These are phyloP conservation scores for Penicillium sumatraense DNA, from an alignment of 2,329 filamentous ascomycete species.

Conservation along the genomic window DNA sequence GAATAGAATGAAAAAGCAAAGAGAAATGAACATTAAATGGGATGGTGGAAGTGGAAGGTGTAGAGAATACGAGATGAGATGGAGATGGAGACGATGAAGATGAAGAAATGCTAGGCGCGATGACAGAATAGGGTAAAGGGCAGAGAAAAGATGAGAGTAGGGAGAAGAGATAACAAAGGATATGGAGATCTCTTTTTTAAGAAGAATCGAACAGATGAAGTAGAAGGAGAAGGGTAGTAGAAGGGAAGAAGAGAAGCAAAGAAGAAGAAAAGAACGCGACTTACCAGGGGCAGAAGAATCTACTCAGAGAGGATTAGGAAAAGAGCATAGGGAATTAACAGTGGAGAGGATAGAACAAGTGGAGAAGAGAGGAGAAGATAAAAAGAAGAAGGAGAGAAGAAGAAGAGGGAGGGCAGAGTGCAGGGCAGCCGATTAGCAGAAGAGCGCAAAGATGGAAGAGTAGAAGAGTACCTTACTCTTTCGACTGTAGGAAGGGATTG, in stretches of 20 bases:
- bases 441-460: conserved; percentile 1
- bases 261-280: not conserved
- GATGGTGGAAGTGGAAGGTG: not conserved
- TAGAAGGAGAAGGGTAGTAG: not conserved
- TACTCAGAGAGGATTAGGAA: not conserved
- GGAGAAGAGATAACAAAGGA: not conserved
- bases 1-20: not conserved
- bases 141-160: not conserved
- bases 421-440: conserved; percentile 1
- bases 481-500: conserved; percentile 6
- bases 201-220: not conserved
- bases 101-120: not conserved
- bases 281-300: not conserved
- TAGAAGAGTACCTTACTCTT: too few species aligned
- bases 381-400: not conserved
- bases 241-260: conserved; percentile 1
- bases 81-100: not conserved
- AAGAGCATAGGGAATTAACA: not conserved
- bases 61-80: not conserved
- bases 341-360: not conserved
- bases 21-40: not conserved
- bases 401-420: not conserved
- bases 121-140: not conserved
- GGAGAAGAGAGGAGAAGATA: not conserved
- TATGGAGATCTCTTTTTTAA: too few species aligned